These are phyloP conservation scores for Theileria orientalis DNA, from an alignment of 169 alveolate genomes.

Conservation along the genomic window DNA sequence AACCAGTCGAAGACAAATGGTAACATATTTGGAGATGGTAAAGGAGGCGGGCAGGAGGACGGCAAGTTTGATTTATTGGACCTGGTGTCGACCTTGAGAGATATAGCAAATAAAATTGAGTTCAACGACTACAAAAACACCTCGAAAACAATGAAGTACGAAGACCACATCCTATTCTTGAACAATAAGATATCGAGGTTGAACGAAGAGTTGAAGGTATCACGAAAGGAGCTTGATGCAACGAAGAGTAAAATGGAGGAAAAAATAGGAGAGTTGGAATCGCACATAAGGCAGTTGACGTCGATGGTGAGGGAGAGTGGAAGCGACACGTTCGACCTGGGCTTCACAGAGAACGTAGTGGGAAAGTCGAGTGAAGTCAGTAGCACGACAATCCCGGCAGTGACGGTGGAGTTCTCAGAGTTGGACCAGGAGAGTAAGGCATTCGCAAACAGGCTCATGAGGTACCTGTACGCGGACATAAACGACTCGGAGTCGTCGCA, in stretches of 20 bases:
- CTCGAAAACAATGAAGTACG: background rate
- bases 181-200: background rate
- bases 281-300: background rate
- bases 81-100: background rate
- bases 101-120: background rate
- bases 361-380: background rate
- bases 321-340: background rate
- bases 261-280: background rate
- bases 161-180: background rate
- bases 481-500: conserved; percentile 1
- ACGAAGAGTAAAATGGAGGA: background rate
- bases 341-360: background rate
- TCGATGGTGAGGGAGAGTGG: background rate
- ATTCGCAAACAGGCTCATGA: conserved; percentile 1
- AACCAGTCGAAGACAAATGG: background rate
- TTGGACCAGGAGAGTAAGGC: background rate
- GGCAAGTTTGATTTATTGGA: background rate
- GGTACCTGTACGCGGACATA: conserved; percentile 14
- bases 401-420: background rate
- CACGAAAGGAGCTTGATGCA: background rate
- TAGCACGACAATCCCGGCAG: conserved; percentile 28
- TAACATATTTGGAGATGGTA: background rate
- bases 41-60: background rate
- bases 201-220: background rate
- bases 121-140: background rate